Conservation (phyloP, 345 rosid species). For the Hypericum androsaemum region DNA sequence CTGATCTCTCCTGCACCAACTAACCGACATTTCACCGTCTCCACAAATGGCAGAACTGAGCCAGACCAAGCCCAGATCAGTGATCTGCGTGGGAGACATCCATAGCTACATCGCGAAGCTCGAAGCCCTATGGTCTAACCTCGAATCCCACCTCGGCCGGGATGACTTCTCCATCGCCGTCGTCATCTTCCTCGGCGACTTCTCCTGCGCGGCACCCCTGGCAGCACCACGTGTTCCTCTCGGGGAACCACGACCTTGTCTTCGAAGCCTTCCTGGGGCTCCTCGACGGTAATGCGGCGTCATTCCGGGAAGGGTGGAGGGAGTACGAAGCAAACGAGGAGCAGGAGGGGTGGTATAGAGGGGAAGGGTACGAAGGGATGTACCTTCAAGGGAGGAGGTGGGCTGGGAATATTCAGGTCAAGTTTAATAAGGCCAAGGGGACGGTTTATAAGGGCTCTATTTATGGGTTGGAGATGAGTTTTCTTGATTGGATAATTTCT, state of each 20-base stretch:
- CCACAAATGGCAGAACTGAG: too few species aligned
- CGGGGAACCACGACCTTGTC: conserved; percentile 76
- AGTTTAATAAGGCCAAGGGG: conserved; percentile 37
- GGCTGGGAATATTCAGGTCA: conserved; percentile 48
- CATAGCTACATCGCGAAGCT: conserved; percentile 62
- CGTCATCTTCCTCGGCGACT: conserved; percentile 77
- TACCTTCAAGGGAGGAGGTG: conserved; percentile 71
- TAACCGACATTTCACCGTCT: too few species aligned
- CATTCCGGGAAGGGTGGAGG: conserved; percentile 49
- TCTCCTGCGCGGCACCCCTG: conserved; percentile 45
- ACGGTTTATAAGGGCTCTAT: conserved; percentile 47
- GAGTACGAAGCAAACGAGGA: conserved; percentile 47
- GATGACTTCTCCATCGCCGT: conserved; percentile 43
- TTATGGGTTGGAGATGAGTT: too few species aligned
- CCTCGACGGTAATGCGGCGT: conserved; percentile 31
- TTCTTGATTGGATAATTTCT: too few species aligned
- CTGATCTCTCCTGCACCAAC: too few species aligned
- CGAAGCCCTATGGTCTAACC: conserved; percentile 59
- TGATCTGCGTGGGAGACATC: too few species aligned
- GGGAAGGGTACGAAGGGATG: too few species aligned
- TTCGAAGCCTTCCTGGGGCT: conserved; percentile 60
- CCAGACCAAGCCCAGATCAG: too few species aligned
- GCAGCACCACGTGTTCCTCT: conserved; percentile 55
- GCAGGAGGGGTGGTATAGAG: conserved; percentile 71
- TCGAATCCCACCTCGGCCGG: conserved; percentile 32